Percentiles rank a stretch among this genome's conserved stretches.
Conservation (phyloP, 352 stramenopile species). For the Phytophthora podocarpi region DNA sequence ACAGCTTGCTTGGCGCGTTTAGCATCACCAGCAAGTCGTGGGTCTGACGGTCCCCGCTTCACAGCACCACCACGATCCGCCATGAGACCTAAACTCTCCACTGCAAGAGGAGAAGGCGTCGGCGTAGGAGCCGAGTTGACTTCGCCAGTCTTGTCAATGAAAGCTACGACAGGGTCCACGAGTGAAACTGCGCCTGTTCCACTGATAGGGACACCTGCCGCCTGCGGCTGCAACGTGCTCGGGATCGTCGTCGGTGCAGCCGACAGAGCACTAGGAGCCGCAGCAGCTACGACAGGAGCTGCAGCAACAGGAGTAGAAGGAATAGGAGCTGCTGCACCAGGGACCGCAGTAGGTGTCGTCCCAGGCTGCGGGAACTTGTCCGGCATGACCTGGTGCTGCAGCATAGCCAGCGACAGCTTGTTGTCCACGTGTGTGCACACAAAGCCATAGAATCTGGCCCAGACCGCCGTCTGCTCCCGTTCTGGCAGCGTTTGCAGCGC, state of each 20-base stretch:
- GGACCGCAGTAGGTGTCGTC: background rate
- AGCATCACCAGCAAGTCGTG: conserved; percentile 18
- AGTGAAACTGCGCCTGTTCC: conserved; percentile 12
- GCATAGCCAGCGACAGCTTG: conserved; percentile 49
- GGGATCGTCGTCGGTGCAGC: conserved; percentile 10
- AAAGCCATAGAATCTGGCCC: conserved; percentile 67
- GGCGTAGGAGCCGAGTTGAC: conserved; percentile 2
- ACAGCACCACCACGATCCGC: conserved; percentile 9
- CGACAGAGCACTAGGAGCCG: background rate
- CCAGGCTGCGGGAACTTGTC: conserved; percentile 32
- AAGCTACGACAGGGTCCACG: conserved; percentile 60
- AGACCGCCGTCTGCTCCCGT: conserved; percentile 46
- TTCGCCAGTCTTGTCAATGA: conserved; percentile 68
- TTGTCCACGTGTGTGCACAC: conserved; percentile 65
- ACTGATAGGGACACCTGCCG: background rate
- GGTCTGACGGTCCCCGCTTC: conserved; percentile 23
- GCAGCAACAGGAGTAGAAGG: conserved; percentile 3
- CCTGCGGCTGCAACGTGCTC: conserved; percentile 20
- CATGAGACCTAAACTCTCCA: conserved; percentile 31
- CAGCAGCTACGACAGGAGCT: conserved; percentile 1
- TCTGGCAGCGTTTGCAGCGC: conserved; percentile 51
- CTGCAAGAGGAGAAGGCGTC: conserved; percentile 33
- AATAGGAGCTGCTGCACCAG: conserved; percentile 2
- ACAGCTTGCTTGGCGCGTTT: conserved; percentile 38
- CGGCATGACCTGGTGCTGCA: conserved; percentile 67